Evolutionary conservation across 2,329 filamentous ascomycete genomes (phyloP).

Genomic region (Cordyceps fumosorosea): DNA sequence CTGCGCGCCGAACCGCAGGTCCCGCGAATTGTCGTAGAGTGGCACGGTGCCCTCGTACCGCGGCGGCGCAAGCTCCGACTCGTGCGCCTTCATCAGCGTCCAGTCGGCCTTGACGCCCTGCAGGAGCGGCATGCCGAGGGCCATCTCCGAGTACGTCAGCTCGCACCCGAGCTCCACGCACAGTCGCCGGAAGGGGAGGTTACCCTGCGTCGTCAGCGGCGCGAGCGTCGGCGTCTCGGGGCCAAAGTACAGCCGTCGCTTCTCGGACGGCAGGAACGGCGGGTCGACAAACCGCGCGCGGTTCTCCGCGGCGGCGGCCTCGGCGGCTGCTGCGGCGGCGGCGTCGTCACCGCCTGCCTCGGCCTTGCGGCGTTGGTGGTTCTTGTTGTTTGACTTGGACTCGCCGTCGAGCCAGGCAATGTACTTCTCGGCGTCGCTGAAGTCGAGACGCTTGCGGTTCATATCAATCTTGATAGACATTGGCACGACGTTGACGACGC

Average conservation of each 20-base stretch:
- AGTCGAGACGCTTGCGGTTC: slow-evolving; percentile 62
- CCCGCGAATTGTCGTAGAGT: slow-evolving; percentile 76
- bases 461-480: slow-evolving; percentile 67
- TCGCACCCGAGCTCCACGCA: slow-evolving; percentile 86
- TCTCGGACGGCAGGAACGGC: slow-evolving; percentile 85
- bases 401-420: slow-evolving; percentile 71
- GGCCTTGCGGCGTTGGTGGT: slow-evolving; percentile 36
- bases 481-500: slow-evolving; percentile 69
- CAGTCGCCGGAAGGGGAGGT: slow-evolving; percentile 88
- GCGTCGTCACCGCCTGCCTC: slow-evolving; percentile 20
- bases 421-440: slow-evolving; percentile 69
- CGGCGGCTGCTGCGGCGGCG: slow-evolving; percentile 45
- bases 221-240: slow-evolving; percentile 90
- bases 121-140: slow-evolving; percentile 80
- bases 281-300: slow-evolving; percentile 78
- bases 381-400: slow-evolving; percentile 30
- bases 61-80: slow-evolving; percentile 70
- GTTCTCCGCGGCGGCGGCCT: slow-evolving; percentile 55
- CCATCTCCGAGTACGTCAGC: slow-evolving; percentile 97
- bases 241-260: slow-evolving; percentile 88
- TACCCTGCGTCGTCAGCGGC: slow-evolving; percentile 92
- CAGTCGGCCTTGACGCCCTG: slow-evolving; percentile 90
- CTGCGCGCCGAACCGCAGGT: slow-evolving; percentile 86
- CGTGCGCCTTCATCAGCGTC: slow-evolving; percentile 89
- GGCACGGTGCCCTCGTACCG: slow-evolving; percentile 47